Conservation (phyloP, 305 asterid genomes). For the Ilex paraguariensis region DNA sequence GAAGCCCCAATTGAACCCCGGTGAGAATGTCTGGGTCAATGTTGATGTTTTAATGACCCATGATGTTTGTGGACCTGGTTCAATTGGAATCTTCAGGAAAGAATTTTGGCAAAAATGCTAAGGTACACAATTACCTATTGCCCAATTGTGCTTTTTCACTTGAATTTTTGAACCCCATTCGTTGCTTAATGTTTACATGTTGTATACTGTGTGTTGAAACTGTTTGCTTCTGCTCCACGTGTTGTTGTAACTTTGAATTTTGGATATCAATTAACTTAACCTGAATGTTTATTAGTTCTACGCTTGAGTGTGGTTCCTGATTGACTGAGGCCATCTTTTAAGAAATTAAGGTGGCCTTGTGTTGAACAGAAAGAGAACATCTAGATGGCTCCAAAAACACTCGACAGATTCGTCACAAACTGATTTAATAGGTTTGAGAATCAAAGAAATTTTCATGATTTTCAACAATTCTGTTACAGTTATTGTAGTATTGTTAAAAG, state of each 20-base stretch:
- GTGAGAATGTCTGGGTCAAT: slow-evolving; percentile 9
- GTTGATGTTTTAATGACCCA: slow-evolving; percentile 40
- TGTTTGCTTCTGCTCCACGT: too few species aligned
- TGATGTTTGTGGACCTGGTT: slow-evolving; percentile 86
- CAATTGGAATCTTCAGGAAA: slow-evolving; percentile 73
- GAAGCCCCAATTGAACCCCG: slow-evolving; percentile 64
- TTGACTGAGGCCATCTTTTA: background rate
- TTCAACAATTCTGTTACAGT: too few species aligned
- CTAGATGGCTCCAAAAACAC: background rate
- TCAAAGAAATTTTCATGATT: too few species aligned
- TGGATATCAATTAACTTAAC: too few species aligned
- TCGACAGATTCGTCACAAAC: background rate
- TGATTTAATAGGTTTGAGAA: too few species aligned
- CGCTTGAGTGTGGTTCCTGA: background rate
- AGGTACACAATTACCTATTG: slow-evolving; percentile 34
- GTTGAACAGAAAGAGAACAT: background rate
- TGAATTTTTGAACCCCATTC: too few species aligned
- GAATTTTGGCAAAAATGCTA: slow-evolving; percentile 80
- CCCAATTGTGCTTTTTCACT: background rate
- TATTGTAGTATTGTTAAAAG: background rate
- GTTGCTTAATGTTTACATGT: too few species aligned
- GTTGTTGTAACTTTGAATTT: too few species aligned
- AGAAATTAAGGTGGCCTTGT: background rate
- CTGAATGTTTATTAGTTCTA: too few species aligned
- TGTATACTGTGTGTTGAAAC: too few species aligned